Percentiles rank a stretch among this genome's conserved stretches.
Evolutionary conservation across 1,284 basidiomycete genomes (phyloP).

Genomic region (Ceratobasidium theobromae): DNA sequence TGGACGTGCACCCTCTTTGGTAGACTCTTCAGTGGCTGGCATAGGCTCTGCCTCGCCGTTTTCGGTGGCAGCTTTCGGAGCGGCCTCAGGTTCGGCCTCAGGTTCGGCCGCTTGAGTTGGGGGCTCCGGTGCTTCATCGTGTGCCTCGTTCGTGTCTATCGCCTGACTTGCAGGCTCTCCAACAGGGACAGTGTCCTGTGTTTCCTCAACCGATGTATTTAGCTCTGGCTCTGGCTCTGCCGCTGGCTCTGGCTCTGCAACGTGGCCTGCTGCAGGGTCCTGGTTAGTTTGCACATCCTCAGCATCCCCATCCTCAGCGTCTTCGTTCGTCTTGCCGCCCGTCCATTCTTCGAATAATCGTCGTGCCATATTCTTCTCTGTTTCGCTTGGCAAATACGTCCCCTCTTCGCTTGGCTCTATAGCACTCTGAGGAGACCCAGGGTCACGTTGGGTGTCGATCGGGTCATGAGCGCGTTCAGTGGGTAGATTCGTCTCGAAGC

Average conservation of each 20-base stretch:
- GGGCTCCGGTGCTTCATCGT: not conserved
- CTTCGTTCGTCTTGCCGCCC: not conserved
- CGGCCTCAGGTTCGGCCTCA: not conserved
- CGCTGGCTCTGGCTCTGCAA: constrained; percentile 19
- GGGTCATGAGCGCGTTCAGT: not conserved
- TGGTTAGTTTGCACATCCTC: constrained; percentile 36
- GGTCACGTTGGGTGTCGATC: not conserved
- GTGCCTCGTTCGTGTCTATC: not conserved
- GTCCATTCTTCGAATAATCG: constrained; percentile 8
- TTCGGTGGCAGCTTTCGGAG: not conserved
- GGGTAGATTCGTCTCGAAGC: not conserved
- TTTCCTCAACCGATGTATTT: constrained; percentile 5
- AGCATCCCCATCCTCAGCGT: constrained; percentile 10
- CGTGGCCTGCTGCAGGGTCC: constrained; percentile 8
- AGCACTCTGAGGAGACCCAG: constrained; percentile 13
- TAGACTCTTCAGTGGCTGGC: not conserved
- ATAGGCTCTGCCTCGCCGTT: not conserved
- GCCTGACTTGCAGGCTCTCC: not conserved
- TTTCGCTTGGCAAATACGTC: not conserved
- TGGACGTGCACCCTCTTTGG: not conserved
- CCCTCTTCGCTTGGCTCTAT: constrained; percentile 6
- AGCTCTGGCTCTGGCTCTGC: constrained; percentile 25
- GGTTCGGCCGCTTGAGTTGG: not conserved
- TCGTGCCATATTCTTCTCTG: not conserved
- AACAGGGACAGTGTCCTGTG: not conserved